Evolutionary conservation across 2,329 filamentous ascomycete species (phyloP), one percentile per base, ranked within the genome.

Genomic region (Calonectria honghensis): DNA sequence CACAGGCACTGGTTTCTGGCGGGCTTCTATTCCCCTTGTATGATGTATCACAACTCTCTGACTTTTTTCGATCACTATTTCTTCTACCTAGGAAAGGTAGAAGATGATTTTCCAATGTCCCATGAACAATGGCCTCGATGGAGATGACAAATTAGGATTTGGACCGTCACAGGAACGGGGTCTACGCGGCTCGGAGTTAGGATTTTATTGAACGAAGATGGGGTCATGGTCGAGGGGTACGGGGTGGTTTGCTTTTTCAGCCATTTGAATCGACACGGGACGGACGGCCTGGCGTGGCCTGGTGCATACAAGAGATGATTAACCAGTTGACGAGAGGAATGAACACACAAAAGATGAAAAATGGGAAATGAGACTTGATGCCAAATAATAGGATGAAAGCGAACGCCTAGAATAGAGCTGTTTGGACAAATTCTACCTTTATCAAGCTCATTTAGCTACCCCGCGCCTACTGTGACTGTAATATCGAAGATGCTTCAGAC

Each of bases 21-120:
- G 63, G 66, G 74, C 75, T 77, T 68, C 65, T 76, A 71, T 73
- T 75, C 70, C 73, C 69, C 75, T 80, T 76, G 75, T 79, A 79
- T 76, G 77, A 81, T 83, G 81, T 83, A 84, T 79, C 79, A 84
- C 78, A 78, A 79, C 68, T 73, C 74, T 80, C 71, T 66, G 68
- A 73, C 66, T 77, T 77, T 75, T 76, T 78, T 76, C 65, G 63
- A 75, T 76, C 72, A 76, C 63, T 24, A 75, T 79, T 81, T 81
- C 64, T 74, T 61, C 72, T 73, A 73, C 73, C 73, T 72, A 39
- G 31, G 29, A 66, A 48, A 61, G 74, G 77, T 73, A 73, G 64
- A 52, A 71, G 29, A 77, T 45, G 73, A 45, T 68, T 70, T 79
- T 71, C 51, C 64, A 59, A 67, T 48, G 51, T 64, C 70, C 70